These are phyloP conservation scores for Gynochthodes officinalis DNA, from an alignment of 257 asterid genomes.

Conservation along the genomic window DNA sequence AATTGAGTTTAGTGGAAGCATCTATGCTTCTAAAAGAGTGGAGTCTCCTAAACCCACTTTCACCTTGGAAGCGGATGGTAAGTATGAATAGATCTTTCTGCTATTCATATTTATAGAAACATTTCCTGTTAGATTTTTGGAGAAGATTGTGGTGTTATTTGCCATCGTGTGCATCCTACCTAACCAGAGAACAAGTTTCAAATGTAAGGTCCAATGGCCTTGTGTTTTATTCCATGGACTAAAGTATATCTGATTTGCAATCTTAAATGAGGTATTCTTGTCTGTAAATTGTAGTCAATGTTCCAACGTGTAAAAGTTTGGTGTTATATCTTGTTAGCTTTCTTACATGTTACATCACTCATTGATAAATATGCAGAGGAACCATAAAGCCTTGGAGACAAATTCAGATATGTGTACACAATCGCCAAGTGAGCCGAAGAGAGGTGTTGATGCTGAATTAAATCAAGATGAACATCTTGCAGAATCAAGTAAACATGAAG, in stretches of 20 bases:
- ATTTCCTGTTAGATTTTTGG: not conserved
- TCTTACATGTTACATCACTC: not conserved
- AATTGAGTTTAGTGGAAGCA: not conserved
- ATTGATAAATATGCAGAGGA: not conserved
- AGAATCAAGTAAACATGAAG: not conserved
- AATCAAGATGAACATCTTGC: conserved; percentile 3
- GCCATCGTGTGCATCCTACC: not conserved
- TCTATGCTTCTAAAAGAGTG: not conserved
- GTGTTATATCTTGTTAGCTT: not conserved
- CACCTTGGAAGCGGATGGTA: conserved; percentile 3
- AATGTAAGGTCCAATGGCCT: not conserved
- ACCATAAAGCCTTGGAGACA: not conserved
- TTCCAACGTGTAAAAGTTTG: too few species aligned
- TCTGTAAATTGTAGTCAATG: not conserved
- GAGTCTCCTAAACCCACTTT: not conserved
- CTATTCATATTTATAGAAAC: not conserved
- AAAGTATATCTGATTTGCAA: not conserved
- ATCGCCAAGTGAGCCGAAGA: not conserved
- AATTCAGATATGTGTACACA: not conserved
- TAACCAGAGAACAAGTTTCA: not conserved
- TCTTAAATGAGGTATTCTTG: not conserved
- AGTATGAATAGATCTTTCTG: not conserved
- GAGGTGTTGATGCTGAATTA: not conserved
- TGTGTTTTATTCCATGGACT: not conserved
- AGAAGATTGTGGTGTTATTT: not conserved